A percentile compares a stretch with the other conserved stretches of the same genome.
Evolutionary conservation across 1,284 basidiomycete species (phyloP).

Genomic region (Ganoderma lucidum): DNA sequence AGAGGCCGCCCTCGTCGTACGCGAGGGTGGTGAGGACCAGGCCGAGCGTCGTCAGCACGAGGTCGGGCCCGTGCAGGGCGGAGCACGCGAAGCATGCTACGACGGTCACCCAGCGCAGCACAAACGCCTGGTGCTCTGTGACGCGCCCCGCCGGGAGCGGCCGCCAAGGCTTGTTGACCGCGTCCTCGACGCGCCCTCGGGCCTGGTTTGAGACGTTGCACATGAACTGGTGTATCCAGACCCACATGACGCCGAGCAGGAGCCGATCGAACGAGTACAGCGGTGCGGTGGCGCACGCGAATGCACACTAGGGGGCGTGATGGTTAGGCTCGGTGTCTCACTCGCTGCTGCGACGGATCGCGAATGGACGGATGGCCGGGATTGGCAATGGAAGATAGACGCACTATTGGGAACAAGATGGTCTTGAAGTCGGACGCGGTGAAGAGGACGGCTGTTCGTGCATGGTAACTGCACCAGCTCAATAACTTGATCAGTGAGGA

Average conservation of each 20-base stretch:
- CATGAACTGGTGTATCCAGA: conserved; percentile 46
- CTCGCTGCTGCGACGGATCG: conserved; percentile 10
- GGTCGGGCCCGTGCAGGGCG: conserved; percentile 30
- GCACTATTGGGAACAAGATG: conserved; percentile 39
- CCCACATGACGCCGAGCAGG: conserved; percentile 34
- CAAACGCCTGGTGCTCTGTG: conserved; percentile 33
- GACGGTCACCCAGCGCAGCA: conserved; percentile 40
- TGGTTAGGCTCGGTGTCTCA: background rate
- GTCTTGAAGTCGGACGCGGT: conserved; percentile 41
- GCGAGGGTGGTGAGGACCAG: conserved; percentile 40
- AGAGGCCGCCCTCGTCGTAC: conserved; percentile 41
- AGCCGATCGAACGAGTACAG: conserved; percentile 29
- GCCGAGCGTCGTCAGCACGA: conserved; percentile 36
- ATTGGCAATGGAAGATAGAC: conserved; percentile 7
- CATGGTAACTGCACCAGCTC: conserved; percentile 13
- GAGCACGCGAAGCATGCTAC: conserved; percentile 39
- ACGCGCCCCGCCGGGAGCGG: conserved; percentile 45
- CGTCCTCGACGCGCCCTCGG: conserved; percentile 41
- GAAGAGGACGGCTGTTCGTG: conserved; percentile 36
- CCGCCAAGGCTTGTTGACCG: conserved; percentile 44
- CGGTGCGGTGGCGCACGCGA: conserved; percentile 36
- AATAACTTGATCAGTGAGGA: background rate
- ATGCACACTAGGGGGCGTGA: conserved; percentile 31
- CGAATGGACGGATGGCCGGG: background rate
- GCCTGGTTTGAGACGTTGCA: conserved; percentile 47